Evolutionary conservation across 2,329 filamentous ascomycete species (phyloP).

Genomic region (Aspergillus flavus): DNA sequence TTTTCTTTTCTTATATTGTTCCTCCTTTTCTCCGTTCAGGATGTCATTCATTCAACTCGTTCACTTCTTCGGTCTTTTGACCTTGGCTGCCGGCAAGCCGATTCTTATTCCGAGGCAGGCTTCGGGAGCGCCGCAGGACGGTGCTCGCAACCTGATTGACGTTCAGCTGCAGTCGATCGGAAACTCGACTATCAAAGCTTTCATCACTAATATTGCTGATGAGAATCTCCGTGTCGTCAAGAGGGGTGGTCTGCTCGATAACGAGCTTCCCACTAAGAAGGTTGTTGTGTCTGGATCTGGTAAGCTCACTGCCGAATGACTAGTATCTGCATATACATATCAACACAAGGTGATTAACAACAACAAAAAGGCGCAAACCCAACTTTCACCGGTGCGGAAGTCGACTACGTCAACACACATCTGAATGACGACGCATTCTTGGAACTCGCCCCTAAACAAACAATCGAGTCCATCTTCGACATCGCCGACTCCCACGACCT

Average conservation of each 20-base stretch:
- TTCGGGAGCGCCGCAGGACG: constrained; percentile 16
- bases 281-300: constrained; percentile 14
- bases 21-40: constrained; percentile 6
- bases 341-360: not conserved
- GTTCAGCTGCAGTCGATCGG: constrained; percentile 14
- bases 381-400: constrained; percentile 14
- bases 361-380: constrained; percentile 7
- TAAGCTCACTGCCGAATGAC: not conserved
- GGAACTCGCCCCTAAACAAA: constrained; percentile 16
- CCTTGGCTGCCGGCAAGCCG: constrained; percentile 23
- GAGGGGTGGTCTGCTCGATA: constrained; percentile 18
- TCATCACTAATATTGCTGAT: constrained; percentile 14
- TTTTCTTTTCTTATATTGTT: constrained; percentile 6
- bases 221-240: constrained; percentile 15
- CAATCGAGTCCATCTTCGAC: constrained; percentile 18
- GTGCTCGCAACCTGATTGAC: constrained; percentile 12
- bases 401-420: constrained; percentile 18
- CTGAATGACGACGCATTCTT: constrained; percentile 17
- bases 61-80: constrained; percentile 16
- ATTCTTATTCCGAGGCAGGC: constrained; percentile 18
- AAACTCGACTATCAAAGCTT: constrained; percentile 17
- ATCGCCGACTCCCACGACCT: constrained; percentile 17
- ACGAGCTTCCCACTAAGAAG: constrained; percentile 17
- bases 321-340: not conserved
- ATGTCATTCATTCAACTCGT: constrained; percentile 18